phyloP scores from a whole-genome alignment of 2,329 filamentous ascomycete genomes.

The Phialemonium atrogriseum region DNA sequence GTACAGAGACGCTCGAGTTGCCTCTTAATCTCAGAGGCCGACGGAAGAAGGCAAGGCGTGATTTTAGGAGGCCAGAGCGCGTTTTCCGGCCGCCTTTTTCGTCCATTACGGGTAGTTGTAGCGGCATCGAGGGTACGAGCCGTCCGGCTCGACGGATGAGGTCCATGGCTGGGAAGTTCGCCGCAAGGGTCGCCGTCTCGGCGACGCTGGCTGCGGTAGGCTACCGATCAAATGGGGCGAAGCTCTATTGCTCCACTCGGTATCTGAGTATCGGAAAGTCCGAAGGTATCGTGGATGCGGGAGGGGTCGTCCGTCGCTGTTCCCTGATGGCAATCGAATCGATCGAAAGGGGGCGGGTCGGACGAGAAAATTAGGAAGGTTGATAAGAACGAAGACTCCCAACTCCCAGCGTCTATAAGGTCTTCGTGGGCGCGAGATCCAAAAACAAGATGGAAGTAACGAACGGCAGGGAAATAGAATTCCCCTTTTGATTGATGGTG shows the following conservation, averaged over 20 bases:
- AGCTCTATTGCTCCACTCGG: too few species aligned
- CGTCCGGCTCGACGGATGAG: slow-evolving; percentile 47
- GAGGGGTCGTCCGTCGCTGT: too few species aligned
- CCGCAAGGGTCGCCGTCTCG: too few species aligned
- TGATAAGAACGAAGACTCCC: background rate
- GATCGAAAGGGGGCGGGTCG: too few species aligned
- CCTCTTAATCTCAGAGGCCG: slow-evolving; percentile 81
- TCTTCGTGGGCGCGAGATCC: background rate
- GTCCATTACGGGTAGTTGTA: slow-evolving; percentile 40
- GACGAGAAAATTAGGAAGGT: too few species aligned
- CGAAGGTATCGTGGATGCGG: too few species aligned
- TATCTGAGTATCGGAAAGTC: too few species aligned
- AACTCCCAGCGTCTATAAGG: background rate
- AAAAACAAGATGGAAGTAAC: background rate
- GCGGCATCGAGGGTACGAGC: slow-evolving; percentile 34
- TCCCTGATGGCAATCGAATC: too few species aligned
- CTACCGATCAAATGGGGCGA: background rate
- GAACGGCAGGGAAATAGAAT: slow-evolving; percentile 4
- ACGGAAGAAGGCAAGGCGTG: slow-evolving; percentile 69
- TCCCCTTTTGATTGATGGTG: slow-evolving; percentile 4
- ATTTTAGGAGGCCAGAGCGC: slow-evolving; percentile 28
- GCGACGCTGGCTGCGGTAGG: background rate
- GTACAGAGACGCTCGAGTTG: slow-evolving; percentile 88
- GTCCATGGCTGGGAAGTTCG: slow-evolving; percentile 46
- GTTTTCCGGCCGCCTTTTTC: slow-evolving; percentile 40